Conservation (phyloP, 1,284 basidiomycete genomes). For the Ustilago crameri region DNA sequence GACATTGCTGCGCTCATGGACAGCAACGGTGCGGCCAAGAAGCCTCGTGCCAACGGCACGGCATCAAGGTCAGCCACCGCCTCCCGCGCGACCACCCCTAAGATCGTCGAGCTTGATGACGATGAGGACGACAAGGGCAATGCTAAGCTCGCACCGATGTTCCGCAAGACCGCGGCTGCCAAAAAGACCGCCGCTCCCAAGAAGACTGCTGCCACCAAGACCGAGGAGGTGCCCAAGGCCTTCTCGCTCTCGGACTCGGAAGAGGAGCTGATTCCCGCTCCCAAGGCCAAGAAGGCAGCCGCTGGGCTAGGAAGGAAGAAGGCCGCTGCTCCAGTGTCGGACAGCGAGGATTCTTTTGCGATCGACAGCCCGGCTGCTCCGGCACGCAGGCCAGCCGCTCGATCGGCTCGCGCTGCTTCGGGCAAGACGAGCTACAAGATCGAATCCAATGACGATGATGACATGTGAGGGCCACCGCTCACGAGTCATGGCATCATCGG, state of each 20-base stretch:
- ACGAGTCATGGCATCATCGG: too few relatives aligned
- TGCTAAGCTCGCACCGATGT: constrained; percentile 36
- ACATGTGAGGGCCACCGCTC: too few relatives aligned
- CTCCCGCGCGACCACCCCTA: constrained; percentile 41
- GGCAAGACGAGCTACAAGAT: constrained; percentile 44
- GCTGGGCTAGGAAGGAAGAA: constrained; percentile 30
- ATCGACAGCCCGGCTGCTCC: constrained; percentile 37
- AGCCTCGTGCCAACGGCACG: constrained; percentile 22
- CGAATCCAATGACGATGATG: constrained; percentile 31
- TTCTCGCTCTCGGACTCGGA: constrained; percentile 49
- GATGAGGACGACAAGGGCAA: constrained; percentile 24
- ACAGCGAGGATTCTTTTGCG: constrained; percentile 42
- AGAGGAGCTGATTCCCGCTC: constrained; percentile 34
- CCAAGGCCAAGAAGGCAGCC: constrained; percentile 33
- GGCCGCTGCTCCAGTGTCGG: constrained; percentile 19
- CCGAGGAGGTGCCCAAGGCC: constrained; percentile 25
- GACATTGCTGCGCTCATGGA: constrained; percentile 31
- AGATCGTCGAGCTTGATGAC: constrained; percentile 26
- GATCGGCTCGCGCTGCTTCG: constrained; percentile 25
- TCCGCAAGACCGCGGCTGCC: constrained; percentile 22
- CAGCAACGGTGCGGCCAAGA: constrained; percentile 24
- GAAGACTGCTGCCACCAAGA: constrained; percentile 25
- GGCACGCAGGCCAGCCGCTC: constrained; percentile 14
- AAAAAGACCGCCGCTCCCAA: constrained; percentile 18
- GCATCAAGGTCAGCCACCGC: constrained; percentile 17